Base-by-base conservation (phyloP, 2,329 filamentous ascomycete genomes). In the Alternaria gaisen region DNA sequence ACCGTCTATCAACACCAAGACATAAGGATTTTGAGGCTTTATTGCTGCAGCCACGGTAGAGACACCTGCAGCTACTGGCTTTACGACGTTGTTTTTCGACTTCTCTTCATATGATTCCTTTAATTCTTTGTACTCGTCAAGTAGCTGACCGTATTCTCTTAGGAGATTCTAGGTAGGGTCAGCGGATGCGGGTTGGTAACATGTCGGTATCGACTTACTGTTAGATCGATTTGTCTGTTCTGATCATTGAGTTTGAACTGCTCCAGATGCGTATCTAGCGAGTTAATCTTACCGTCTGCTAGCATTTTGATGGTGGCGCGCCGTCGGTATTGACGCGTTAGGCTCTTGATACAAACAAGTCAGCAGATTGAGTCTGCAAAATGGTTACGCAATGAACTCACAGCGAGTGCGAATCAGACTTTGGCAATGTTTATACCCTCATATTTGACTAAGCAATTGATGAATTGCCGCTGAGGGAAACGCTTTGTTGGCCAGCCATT, bases 1-100 rank as follows among this genome's bases (percentile, higher is more conserved):
- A 20, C 87, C 88, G 58, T 90, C 87, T 12, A 90, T 77, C 0
- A 90, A 77, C 7, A 90, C 83, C 2, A 90, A 79, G 1, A 86
- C 86, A 65, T 89, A 90, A 0, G 86, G 83, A 61, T 85, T 86
- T 20, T 84, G 82, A 24, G 52, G 20, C 40, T 22, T 61, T 20
- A 30, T 38, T 24, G 38, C 36, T 36, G 44, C n/a, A 14, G 85
- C 78, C 32, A 48, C 56, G 16, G 55, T 30, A 47, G 69, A 32
- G 61, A 56, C 58, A 38, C 38, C 41, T 72, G 76, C 58, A 43
- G 42, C 40, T 72, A 75, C 82, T 65, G 82, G 48, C 4, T 30
- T 34, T 3, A 57, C 78, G 12, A 53, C n/a, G n/a, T n/a, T n/a
- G n/a, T n/a, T n/a, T n/a, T n/a, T n/a, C n/a, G n/a, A n/a, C n/a